Conservation (phyloP, 1,284 basidiomycete species). For the Boletus semigastroideus region DNA sequence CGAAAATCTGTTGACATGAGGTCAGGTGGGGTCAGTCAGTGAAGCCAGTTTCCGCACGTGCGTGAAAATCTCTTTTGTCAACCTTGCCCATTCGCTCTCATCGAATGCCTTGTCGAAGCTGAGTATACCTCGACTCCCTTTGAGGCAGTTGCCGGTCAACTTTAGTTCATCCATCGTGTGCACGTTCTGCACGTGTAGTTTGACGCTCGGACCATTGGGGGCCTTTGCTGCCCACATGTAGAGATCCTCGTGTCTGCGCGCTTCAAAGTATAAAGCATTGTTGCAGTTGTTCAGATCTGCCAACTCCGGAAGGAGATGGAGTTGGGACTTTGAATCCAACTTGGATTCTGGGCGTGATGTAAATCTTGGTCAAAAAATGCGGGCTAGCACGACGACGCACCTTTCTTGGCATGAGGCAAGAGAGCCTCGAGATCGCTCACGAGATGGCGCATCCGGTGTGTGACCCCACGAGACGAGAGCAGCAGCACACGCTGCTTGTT, state of each 20-base stretch:
- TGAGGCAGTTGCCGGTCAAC: slow-evolving; percentile 99
- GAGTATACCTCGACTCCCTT: slow-evolving; percentile 90
- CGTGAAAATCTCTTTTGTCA: slow-evolving; percentile 95
- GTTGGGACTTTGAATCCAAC: slow-evolving; percentile 95
- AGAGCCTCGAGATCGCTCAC: slow-evolving; percentile 93
- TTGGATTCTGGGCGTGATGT: slow-evolving; percentile 72
- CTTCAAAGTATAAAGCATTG: slow-evolving; percentile 97
- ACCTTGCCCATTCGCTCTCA: slow-evolving; percentile 80
- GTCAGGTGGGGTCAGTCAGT: slow-evolving; percentile 5
- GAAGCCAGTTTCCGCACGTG: slow-evolving; percentile 65
- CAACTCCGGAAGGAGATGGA: slow-evolving; percentile 93
- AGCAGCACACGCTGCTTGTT: slow-evolving; percentile 90
- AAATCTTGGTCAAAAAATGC: not conserved
- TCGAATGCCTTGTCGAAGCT: slow-evolving; percentile 95
- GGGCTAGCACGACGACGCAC: slow-evolving; percentile 43
- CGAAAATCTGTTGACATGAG: slow-evolving; percentile 74
- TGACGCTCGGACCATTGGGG: slow-evolving; percentile 96
- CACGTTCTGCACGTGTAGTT: slow-evolving; percentile 97
- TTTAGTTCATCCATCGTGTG: slow-evolving; percentile 99
- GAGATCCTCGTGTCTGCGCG: slow-evolving; percentile 91
- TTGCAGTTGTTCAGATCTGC: slow-evolving; percentile 99
- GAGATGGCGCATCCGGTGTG: slow-evolving; percentile 95
- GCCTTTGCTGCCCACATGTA: slow-evolving; percentile 98
- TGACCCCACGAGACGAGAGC: slow-evolving; percentile 92
- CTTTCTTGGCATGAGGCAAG: slow-evolving; percentile 96